These are phyloP conservation scores for Termitomyces sp. DNA, from an alignment of 768 basidiomycete genomes.

Conservation along the genomic window DNA sequence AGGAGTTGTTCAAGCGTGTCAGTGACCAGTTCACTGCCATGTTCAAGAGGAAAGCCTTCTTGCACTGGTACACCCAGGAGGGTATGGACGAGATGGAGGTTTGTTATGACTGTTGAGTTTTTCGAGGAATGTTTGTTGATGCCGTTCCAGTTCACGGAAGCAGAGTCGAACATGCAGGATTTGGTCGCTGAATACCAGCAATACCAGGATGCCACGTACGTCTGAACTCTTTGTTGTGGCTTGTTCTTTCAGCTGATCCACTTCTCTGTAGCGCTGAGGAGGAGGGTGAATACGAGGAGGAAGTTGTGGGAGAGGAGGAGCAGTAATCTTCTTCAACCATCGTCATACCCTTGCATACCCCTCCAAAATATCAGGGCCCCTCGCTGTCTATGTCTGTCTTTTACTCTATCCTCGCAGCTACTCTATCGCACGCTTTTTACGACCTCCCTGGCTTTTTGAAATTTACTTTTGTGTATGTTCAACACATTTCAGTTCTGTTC, in stretches of 20 bases:
- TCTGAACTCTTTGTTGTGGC: constrained; percentile 18
- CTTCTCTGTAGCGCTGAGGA: constrained; percentile 65
- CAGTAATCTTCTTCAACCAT: constrained; percentile 23
- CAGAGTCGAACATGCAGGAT: constrained; percentile 99
- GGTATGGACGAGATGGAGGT: constrained; percentile 99
- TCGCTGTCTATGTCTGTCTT: constrained; percentile 17
- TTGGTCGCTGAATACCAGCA: constrained; percentile 97
- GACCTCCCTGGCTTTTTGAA: constrained; percentile 25
- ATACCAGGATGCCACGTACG: constrained; percentile 92
- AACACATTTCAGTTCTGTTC: background rate
- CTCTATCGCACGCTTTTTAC: constrained; percentile 36
- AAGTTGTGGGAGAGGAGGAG: constrained; percentile 59
- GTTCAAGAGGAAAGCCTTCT: constrained; percentile 98
- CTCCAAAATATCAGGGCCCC: constrained; percentile 14
- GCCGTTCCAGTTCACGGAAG: constrained; percentile 79
- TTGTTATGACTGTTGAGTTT: constrained; percentile 14
- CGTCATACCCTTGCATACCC: constrained; percentile 19
- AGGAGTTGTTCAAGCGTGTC: constrained; percentile 98
- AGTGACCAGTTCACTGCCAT: constrained; percentile 98
- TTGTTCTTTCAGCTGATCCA: constrained; percentile 9
- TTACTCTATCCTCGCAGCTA: constrained; percentile 26
- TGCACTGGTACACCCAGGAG: constrained; percentile 99
- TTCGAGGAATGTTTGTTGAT: background rate
- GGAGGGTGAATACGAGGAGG: constrained; percentile 89
- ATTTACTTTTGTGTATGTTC: constrained; percentile 29